phyloP scores from a whole-genome alignment of 2,329 filamentous ascomycete species.

The Piedraia hortae region DNA sequence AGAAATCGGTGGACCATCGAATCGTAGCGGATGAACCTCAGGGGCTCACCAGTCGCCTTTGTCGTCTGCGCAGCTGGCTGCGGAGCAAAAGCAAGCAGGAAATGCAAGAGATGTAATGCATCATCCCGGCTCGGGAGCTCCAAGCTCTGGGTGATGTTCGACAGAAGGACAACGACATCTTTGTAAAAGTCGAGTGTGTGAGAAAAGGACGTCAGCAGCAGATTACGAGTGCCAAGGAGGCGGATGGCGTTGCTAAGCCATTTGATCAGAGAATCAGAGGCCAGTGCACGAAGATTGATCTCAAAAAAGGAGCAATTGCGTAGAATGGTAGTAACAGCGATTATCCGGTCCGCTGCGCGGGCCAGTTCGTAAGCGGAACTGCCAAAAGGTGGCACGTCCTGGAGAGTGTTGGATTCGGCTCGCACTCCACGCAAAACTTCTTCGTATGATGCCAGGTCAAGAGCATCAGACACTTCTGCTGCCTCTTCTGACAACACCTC shows the following conservation, averaged over 20 bases:
- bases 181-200: conserved; percentile 97
- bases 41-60: conserved; percentile 12
- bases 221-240: conserved; percentile 66
- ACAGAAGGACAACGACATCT: conserved; percentile 66
- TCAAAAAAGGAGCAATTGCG: conserved; percentile 74
- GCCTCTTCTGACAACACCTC: conserved; percentile 65
- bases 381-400: conserved; percentile 47
- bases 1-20: conserved; percentile 64
- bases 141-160: conserved; percentile 52
- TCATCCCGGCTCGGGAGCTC: conserved; percentile 69
- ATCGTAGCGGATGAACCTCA: conserved; percentile 60
- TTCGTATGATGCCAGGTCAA: conserved; percentile 63
- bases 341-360: conserved; percentile 57
- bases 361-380: conserved; percentile 57
- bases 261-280: conserved; percentile 50
- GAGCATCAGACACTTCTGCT: conserved; percentile 61
- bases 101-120: conserved; percentile 60
- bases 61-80: conserved; percentile 35
- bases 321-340: conserved; percentile 76
- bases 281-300: conserved; percentile 48
- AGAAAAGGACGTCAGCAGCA: conserved; percentile 51
- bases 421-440: conserved; percentile 50
- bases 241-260: conserved; percentile 63
- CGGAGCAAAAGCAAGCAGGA: conserved; percentile 74
- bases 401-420: conserved; percentile 35